Evolutionary conservation across 2,329 filamentous ascomycete genomes (phyloP), one percentile per base, ranked within the genome.

Genomic region (Sphaerulina vaccinii): DNA sequence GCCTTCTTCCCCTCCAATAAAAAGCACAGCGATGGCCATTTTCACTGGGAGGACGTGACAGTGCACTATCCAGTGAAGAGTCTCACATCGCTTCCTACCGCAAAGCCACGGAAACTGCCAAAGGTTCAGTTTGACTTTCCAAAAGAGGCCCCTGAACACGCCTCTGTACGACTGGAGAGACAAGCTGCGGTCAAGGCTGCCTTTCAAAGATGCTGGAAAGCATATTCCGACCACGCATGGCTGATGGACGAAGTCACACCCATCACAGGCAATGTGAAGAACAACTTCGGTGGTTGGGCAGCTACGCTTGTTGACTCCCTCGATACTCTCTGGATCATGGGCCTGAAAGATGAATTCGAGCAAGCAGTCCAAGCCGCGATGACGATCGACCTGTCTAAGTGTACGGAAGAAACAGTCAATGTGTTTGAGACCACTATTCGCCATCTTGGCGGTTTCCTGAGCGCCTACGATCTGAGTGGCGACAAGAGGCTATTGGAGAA

Each of bases 341-440:
- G 65, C 1, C 62, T 74, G 58, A 70, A 74, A 48, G 68, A 71
- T n/a, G 75, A 78, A 37, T 78, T 77, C 46, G 62, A 70, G 13
- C 70, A 71, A 19, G 75, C 75, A 1, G 71, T 76, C 13, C 60
- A 66, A n/a, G 72, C 73, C 9, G 64, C 73, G 0, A 66, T 71
- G 36, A 61, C 60, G 19, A 73, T 78, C 42, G 68, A 78, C 53
- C 74, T 77, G 41, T 68, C 70, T 3, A 65, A 65, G 10, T 62
- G 71, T 3, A 65, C 62, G 1, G 55, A 69, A 18, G 69, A 72
- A 16, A 66, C 62, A 15, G 57, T 78, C 59, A 78, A 77, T 51
- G 70, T 78, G 4, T 77, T 77, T 51, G 75, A 78, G 56, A 77
- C 75, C 0, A 77, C 72, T 16, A 78, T 77, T 66, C 59, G 69